These are phyloP conservation scores for Zygosaccharomyces bisporus DNA, from an alignment of 805 yeast genomes.

Conservation along the genomic window DNA sequence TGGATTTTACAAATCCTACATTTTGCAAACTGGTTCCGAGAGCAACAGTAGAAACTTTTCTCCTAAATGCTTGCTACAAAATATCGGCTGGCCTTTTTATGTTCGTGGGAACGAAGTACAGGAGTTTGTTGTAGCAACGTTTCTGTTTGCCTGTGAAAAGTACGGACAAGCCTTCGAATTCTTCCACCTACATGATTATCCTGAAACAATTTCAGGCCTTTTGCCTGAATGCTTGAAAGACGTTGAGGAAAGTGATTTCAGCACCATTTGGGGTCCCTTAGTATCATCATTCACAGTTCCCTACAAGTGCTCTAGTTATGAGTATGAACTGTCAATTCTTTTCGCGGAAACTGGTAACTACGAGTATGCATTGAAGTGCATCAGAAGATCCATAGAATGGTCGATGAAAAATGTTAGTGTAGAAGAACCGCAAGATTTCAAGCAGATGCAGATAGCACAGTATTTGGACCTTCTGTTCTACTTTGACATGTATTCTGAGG, in stretches of 20 bases:
- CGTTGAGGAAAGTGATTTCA: slow-evolving; percentile 12
- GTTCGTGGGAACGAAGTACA: slow-evolving; percentile 21
- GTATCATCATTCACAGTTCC: slow-evolving; percentile 18
- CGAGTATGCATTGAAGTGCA: slow-evolving; percentile 27
- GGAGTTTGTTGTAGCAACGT: slow-evolving; percentile 30
- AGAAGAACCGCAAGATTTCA: slow-evolving; percentile 22
- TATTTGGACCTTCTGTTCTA: slow-evolving; percentile 27
- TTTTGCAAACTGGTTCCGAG: slow-evolving; percentile 11
- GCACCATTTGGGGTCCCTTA: slow-evolving; percentile 26
- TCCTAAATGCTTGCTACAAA: slow-evolving; percentile 14
- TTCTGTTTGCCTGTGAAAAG: slow-evolving; percentile 25
- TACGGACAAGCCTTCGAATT: slow-evolving; percentile 28
- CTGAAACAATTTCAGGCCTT: slow-evolving; percentile 15
- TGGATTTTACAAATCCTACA: slow-evolving; percentile 20
- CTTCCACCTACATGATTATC: slow-evolving; percentile 27
- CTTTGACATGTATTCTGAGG: slow-evolving; percentile 29
- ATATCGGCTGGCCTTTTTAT: slow-evolving; percentile 23
- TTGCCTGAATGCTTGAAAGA: slow-evolving; percentile 24
- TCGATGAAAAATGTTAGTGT: slow-evolving; percentile 16
- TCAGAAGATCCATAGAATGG: slow-evolving; percentile 29
- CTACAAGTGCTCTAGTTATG: slow-evolving; percentile 23
- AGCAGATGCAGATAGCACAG: slow-evolving; percentile 26
- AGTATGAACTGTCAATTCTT: slow-evolving; percentile 28
- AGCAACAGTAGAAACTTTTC: slow-evolving; percentile 7
- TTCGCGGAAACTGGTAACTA: slow-evolving; percentile 22